Percentiles rank a stretch among this genome's conserved stretches.
Evolutionary conservation across 2,329 filamentous ascomycete species (phyloP).

Genomic region (Tricladium varicosporioides): DNA sequence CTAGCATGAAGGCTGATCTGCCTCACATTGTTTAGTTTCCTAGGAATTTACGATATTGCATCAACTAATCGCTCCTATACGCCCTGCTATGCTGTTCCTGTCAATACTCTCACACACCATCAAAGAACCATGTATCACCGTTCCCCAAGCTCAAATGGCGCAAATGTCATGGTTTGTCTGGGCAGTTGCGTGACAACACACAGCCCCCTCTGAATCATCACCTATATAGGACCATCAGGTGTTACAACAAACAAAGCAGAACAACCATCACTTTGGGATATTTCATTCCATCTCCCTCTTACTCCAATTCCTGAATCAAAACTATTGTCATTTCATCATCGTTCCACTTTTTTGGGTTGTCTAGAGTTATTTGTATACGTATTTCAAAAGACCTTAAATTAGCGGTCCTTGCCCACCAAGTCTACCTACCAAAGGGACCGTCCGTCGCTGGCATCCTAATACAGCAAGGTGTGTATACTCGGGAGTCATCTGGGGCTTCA

Average conservation of each 20-base stretch:
- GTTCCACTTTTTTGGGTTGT: too few species aligned
- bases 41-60: background rate
- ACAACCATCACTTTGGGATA: background rate
- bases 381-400: too few species aligned
- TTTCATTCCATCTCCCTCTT: background rate
- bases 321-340: too few species aligned
- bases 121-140: too few species aligned
- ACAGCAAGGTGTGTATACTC: too few species aligned
- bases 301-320: too few species aligned
- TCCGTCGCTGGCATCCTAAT: too few species aligned
- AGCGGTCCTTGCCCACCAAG: too few species aligned
- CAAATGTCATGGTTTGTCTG: background rate
- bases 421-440: too few species aligned
- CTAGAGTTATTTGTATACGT: too few species aligned
- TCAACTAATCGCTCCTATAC: background rate
- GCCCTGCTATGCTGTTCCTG: background rate
- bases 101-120: too few species aligned
- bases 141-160: background rate
- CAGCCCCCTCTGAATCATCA: background rate
- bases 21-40: background rate
- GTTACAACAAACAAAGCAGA: background rate
- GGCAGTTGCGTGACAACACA: background rate
- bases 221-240: background rate
- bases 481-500: too few species aligned
- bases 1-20: background rate